phyloP scores from a whole-genome alignment of 768 basidiomycete species.

The Tulasnella sp. region DNA sequence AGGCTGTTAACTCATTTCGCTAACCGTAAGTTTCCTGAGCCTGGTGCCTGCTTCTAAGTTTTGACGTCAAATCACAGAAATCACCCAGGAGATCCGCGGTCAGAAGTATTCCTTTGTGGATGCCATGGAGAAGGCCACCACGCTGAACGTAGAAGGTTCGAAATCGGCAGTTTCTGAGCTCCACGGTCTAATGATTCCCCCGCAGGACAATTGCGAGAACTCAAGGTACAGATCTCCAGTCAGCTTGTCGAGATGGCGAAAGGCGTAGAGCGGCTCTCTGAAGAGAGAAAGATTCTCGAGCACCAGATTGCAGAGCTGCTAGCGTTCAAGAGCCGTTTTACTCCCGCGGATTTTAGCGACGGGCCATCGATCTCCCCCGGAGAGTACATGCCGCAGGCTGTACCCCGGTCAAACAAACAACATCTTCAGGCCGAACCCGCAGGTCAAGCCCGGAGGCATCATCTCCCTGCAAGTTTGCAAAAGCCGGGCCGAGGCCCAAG shows the following conservation, averaged over 20 bases:
- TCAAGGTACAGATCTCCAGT: conserved; percentile 21
- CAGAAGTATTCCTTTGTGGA: conserved; percentile 27
- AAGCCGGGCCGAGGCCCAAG: background rate
- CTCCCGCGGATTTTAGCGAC: background rate
- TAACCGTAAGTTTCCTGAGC: background rate
- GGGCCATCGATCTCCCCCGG: background rate
- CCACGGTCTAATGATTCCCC: background rate
- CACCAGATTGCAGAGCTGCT: conserved; percentile 27
- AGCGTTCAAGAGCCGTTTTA: conserved; percentile 24
- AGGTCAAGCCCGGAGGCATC: background rate
- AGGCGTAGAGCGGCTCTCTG: conserved; percentile 22
- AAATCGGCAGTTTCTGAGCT: background rate
- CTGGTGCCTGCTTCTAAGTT: background rate
- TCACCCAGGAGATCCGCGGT: conserved; percentile 26
- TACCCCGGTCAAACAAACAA: background rate
- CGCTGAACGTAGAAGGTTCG: conserved; percentile 29
- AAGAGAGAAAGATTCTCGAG: conserved; percentile 25
- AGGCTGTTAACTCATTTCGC: conserved; percentile 20
- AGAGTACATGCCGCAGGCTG: background rate
- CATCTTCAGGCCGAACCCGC: background rate
- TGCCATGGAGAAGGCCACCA: conserved; percentile 27
- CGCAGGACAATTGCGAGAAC: conserved; percentile 21
- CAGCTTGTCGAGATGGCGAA: conserved; percentile 25
- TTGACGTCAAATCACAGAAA: background rate
- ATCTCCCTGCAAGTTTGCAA: background rate